Base-by-base conservation (phyloP, 345 rosid genomes). In the Populus pruinosa region DNA sequence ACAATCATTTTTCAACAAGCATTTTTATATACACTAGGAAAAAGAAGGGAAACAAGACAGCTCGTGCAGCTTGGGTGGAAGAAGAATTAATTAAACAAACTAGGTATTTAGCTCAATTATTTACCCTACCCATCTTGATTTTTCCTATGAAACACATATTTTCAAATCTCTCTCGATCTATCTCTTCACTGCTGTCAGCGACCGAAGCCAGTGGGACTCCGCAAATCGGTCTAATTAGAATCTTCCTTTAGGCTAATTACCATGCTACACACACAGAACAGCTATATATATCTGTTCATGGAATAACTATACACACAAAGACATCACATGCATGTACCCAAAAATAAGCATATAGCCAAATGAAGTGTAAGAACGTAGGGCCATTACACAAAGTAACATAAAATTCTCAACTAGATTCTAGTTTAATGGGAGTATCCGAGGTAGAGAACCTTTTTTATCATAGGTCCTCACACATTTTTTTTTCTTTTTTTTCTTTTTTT, bases 351-450 rank as follows among this genome's bases (percentile, higher is more conserved):
- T 21, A 56, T 21, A 56, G 11, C 13, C 20, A 56, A 3, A 21
- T 21, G 27, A n/a, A 56, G 62, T 56, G 1, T n/a, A 56, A 56
- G 25, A 0, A 21, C 25, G 62, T 8, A 56, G 62, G 62, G 62
- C 62, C 62, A 56, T 56, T 56, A 21, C 62, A 56, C 62, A 56
- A 56, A 56, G 62, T n/a, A 8, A 56, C 62, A 56, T 12, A 50
- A 29, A 62, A 41, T 41, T 75, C 70, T 70, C 31, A 62, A 16
- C 73, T 36, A 77, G 65, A 55, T 74, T 56, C 62, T 21, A 21
- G 62, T 56, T 44, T 75, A 78, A 73, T 44, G 79, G 79, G 73
- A 53, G 77, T 73, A 72, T 72, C 81, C 68, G 2, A 72, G 71
- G 18, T 66, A 72, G 59, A 61, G 71, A 79, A 79, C 69, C 77